Evolutionary conservation across 2,329 filamentous ascomycete species (phyloP).

Genomic region (Aspergillus sp.): DNA sequence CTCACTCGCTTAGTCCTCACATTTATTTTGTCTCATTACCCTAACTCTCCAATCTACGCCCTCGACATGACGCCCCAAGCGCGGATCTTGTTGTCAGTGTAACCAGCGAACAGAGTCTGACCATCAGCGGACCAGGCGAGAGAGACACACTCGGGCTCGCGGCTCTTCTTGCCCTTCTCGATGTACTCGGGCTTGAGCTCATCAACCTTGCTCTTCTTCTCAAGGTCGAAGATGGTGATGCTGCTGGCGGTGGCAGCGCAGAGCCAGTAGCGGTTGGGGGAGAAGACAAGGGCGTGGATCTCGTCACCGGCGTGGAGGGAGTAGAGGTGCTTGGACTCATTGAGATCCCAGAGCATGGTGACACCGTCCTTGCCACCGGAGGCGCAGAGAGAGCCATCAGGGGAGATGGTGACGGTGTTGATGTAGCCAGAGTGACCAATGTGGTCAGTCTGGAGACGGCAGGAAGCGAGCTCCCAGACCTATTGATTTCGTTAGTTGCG

Average conservation of each 20-base stretch:
- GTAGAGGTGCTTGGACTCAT: conserved; percentile 99
- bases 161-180: conserved; percentile 96
- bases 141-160: conserved; percentile 96
- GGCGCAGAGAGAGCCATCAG: conserved; percentile 97
- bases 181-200: conserved; percentile 99
- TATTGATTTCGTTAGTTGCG: conserved; percentile 43
- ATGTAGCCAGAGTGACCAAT: conserved; percentile 99
- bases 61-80: conserved; percentile 97
- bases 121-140: conserved; percentile 98
- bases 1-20: conserved; percentile 6
- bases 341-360: conserved; percentile 99
- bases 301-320: conserved; percentile 98
- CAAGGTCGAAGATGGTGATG: conserved; percentile 99
- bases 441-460: conserved; percentile 99
- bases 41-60: conserved; percentile 56
- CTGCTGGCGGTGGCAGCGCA: conserved; percentile 95
- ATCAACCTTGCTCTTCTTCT: conserved; percentile 99
- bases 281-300: conserved; percentile 99
- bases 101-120: conserved; percentile 98
- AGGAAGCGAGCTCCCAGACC: conserved; percentile 99
- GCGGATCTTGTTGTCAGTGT: conserved; percentile 99
- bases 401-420: conserved; percentile 99
- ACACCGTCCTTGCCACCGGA: conserved; percentile 99
- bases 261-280: conserved; percentile 99
- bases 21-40: conserved; percentile 21